Evolutionary conservation across 129 eudicot species (phyloP), one percentile per base, ranked within the genome.

Genomic region (Saussurea involucrata): DNA sequence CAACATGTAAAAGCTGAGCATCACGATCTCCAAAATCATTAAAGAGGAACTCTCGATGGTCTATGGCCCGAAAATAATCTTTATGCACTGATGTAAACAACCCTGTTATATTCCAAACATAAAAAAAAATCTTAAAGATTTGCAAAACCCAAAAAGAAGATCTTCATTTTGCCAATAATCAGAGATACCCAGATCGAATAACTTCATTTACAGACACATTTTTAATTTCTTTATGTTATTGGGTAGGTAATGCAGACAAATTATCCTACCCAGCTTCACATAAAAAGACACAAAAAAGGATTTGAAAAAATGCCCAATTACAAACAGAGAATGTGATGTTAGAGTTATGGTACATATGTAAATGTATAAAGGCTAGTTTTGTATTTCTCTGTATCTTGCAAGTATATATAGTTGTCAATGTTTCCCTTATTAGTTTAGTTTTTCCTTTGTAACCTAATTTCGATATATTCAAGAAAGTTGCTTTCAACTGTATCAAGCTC

Each of bases 1-100:
- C 92, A 55, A 85, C 90, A 74, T 92, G 97, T 78, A 92, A 71
- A n/a, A 92, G 85, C 81, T 87, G 97, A 66, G 97, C 96, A 82
- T 89, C 97, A 55, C 97, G 97, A 68, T 92, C 97, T 24, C n/a
- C n/a, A n/a, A n/a, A n/a, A n/a, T n/a, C n/a, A n/a, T n/a, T n/a
- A n/a, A n/a, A n/a, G n/a, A n/a, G 87, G 79, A 92, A 77, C 44
- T 90, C 93, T 33, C 80, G 82, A 75, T 92, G 90, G 84, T 58
- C 77, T 17, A 92, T 87, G 25, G 89, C 87, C 80, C 83, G 85
- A 61, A 92, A 92, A 44, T 82, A 73, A 80, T 92, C 97, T 78
- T 86, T 89, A 66, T 87, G 97, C 22, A 92, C 87, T 3, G 97
- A 93, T 10, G 96, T 92, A 79, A 92, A 73, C 42, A 92, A 72